phyloP scores from a whole-genome alignment of 148 eudicot genomes.

The Nepenthes mirabilis region DNA sequence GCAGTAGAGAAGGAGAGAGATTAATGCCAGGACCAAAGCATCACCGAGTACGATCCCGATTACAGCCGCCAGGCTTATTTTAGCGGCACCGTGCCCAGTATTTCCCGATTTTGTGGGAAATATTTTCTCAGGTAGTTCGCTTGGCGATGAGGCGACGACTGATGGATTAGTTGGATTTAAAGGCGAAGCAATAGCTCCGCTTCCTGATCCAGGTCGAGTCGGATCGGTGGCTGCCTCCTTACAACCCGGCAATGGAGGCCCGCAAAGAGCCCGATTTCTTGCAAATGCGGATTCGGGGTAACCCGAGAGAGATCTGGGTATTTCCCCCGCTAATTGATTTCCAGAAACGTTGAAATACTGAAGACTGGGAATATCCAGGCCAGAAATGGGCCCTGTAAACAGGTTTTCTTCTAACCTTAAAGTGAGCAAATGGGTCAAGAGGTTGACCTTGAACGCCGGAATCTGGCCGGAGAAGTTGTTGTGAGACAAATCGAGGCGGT shows the following conservation, averaged over 20 bases:
- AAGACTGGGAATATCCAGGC: slow-evolving; percentile 14
- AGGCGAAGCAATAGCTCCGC: slow-evolving; percentile 18
- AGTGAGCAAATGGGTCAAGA: slow-evolving; percentile 34
- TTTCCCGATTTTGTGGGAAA: slow-evolving; percentile 8
- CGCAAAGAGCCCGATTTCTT: slow-evolving; percentile 40
- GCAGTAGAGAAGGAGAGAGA: slow-evolving; percentile 40
- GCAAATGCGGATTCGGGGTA: slow-evolving; percentile 41
- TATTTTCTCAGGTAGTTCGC: slow-evolving; percentile 13
- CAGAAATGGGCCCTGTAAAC: slow-evolving; percentile 33
- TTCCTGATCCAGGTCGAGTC: slow-evolving; percentile 23
- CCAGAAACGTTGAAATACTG: slow-evolving; percentile 60
- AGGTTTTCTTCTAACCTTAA: slow-evolving; percentile 40
- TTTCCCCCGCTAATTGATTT: slow-evolving; percentile 30
- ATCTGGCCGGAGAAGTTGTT: slow-evolving; percentile 43
- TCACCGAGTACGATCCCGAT: slow-evolving; percentile 54
- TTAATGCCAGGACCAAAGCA: slow-evolving; percentile 29
- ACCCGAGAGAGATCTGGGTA: slow-evolving; percentile 30
- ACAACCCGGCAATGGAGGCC: slow-evolving; percentile 37
- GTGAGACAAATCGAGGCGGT: slow-evolving; percentile 61
- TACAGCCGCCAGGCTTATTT: slow-evolving; percentile 33
- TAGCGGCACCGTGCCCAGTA: slow-evolving; percentile 2
- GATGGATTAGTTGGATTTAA: slow-evolving; percentile 6
- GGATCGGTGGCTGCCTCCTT: slow-evolving; percentile 12
- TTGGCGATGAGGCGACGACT: slow-evolving; percentile 36
- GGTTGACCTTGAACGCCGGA: slow-evolving; percentile 17